phyloP scores from a whole-genome alignment of 805 yeast species.

The Candida maesae region DNA sequence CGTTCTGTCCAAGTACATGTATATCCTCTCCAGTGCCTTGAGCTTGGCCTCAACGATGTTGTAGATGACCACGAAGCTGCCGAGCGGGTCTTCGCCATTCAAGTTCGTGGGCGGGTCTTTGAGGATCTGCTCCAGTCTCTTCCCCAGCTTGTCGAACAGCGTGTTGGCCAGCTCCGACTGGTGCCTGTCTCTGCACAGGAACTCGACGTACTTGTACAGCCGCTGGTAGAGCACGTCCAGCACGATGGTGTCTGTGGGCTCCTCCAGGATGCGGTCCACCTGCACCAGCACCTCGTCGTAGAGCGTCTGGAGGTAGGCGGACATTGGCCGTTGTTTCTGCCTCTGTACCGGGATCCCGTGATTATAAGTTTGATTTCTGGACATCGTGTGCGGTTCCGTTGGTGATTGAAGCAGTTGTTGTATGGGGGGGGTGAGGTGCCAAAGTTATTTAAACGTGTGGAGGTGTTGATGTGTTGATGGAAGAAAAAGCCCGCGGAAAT shows the following conservation, averaged over 20 bases:
- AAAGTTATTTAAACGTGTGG: too few species aligned
- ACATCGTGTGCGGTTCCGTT: too few species aligned
- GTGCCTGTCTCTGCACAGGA: slow-evolving; percentile 22
- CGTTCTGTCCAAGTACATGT: slow-evolving; percentile 24
- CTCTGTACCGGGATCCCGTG: too few species aligned
- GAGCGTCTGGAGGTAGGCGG: slow-evolving; percentile 6
- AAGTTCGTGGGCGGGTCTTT: not conserved
- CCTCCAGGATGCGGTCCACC: slow-evolving; percentile 4
- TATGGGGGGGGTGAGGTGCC: too few species aligned
- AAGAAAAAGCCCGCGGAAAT: not conserved
- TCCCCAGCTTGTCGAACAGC: slow-evolving; percentile 11
- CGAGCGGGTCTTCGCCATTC: not conserved
- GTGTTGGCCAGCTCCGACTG: slow-evolving; percentile 17
- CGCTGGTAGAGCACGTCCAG: slow-evolving; percentile 8
- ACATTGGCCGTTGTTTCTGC: slow-evolving; percentile 3
- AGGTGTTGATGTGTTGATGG: too few species aligned
- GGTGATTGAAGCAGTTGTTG: too few species aligned
- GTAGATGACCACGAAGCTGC: slow-evolving; percentile 8
- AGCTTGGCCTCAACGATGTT: slow-evolving; percentile 9
- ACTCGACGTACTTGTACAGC: slow-evolving; percentile 26
- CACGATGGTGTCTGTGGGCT: slow-evolving; percentile 1
- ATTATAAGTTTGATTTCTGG: too few species aligned
- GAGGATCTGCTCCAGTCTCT: not conserved
- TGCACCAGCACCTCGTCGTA: slow-evolving; percentile 5
- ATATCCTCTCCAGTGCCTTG: slow-evolving; percentile 13